phyloP scores from a whole-genome alignment of 805 yeast genomes.

The Candida tammaniensis region DNA sequence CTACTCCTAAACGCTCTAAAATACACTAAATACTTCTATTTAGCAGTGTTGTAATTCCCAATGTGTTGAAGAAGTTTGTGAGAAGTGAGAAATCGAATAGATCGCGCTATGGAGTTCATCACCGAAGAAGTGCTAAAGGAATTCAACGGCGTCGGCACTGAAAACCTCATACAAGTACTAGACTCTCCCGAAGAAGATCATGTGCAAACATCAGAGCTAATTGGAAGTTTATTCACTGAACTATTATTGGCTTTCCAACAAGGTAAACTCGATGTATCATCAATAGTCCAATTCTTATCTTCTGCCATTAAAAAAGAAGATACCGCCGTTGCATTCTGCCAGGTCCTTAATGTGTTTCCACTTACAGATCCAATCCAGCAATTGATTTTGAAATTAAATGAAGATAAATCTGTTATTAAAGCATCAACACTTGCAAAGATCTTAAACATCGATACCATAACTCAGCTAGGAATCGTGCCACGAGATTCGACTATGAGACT shows the following conservation, averaged over 20 bases:
- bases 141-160: constrained; percentile 30
- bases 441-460: constrained; percentile 27
- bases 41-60: too few relatives aligned
- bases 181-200: constrained; percentile 22
- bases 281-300: constrained; percentile 18
- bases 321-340: constrained; percentile 34
- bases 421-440: constrained; percentile 29
- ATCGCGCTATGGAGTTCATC: too few relatives aligned
- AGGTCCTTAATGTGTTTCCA: constrained; percentile 39
- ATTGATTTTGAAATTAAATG: constrained; percentile 21
- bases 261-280: constrained; percentile 1
- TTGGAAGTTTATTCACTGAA: constrained; percentile 12
- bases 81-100: too few relatives aligned
- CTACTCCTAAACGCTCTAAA: too few relatives aligned
- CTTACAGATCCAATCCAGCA: constrained; percentile 17
- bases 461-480: constrained; percentile 29
- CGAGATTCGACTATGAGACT: constrained; percentile 32
- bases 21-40: too few relatives aligned
- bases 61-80: too few relatives aligned
- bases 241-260: constrained; percentile 11
- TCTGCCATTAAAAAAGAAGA: constrained; percentile 28
- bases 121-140: constrained; percentile 30
- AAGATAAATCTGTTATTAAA: constrained; percentile 24
- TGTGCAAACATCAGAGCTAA: neutral
- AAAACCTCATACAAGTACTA: constrained; percentile 27